These are phyloP conservation scores for Solanum rostratum DNA, from an alignment of 257 asterid genomes.

Conservation along the genomic window DNA sequence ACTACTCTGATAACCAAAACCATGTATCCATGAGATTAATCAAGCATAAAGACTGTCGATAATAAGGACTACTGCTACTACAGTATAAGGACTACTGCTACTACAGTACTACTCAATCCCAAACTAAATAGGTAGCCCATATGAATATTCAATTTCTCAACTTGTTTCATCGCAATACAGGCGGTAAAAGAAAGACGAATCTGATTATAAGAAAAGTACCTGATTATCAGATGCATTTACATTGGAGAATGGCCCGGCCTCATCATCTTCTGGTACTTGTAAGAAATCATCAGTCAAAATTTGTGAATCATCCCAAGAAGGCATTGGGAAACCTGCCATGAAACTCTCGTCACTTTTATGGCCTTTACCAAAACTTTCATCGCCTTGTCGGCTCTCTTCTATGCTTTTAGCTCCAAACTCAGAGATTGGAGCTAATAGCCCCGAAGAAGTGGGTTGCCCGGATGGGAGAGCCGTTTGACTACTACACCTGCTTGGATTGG, in stretches of 20 bases:
- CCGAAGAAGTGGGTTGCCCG: conserved; percentile 12
- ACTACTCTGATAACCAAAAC: conserved; percentile 24
- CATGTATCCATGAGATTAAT: not conserved
- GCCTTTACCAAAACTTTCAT: not conserved
- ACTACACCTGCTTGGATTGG: conserved; percentile 31
- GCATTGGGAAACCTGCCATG: conserved; percentile 21
- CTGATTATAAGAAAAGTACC: conserved; percentile 4
- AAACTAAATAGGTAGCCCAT: not conserved
- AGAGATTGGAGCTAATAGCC: conserved; percentile 35
- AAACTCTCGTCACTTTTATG: conserved; percentile 9
- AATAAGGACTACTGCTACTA: not conserved
- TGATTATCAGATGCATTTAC: conserved; percentile 15
- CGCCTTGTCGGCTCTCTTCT: conserved; percentile 8
- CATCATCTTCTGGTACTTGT: conserved; percentile 21
- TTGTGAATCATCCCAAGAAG: conserved; percentile 52
- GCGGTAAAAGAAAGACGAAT: not conserved
- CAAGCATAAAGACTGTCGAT: not conserved
- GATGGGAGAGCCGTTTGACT: conserved; percentile 22
- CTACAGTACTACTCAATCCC: not conserved
- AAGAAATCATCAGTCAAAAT: conserved; percentile 34
- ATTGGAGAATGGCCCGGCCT: conserved; percentile 5
- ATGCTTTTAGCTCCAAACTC: conserved; percentile 23
- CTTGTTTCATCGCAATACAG: not conserved
- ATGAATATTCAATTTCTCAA: not conserved
- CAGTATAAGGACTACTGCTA: not conserved